These are phyloP conservation scores for Penicillium herquei DNA, from an alignment of 495 filamentous ascomycete species.

Conservation along the genomic window DNA sequence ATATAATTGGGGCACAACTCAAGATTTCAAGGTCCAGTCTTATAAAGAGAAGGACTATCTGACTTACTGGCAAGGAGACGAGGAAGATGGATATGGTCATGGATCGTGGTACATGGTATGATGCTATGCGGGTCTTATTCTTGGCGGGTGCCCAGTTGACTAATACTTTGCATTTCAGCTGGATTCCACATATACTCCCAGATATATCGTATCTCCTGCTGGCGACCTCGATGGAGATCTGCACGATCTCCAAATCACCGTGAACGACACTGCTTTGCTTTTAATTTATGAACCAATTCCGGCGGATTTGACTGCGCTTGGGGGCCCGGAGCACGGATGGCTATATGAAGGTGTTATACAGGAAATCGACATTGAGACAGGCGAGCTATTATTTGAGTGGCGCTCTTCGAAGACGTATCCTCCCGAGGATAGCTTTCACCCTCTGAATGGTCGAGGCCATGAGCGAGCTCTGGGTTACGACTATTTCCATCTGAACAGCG, in stretches of 20 bases:
- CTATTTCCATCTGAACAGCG: constrained; percentile 59
- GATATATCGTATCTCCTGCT: constrained; percentile 36
- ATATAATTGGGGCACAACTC: constrained; percentile 37
- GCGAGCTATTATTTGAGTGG: constrained; percentile 44
- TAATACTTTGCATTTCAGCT: constrained; percentile 27
- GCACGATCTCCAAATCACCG: constrained; percentile 48
- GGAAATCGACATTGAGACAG: constrained; percentile 43
- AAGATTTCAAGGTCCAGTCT: constrained; percentile 46
- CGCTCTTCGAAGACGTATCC: constrained; percentile 29
- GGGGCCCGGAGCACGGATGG: constrained; percentile 44
- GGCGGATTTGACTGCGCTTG: constrained; percentile 44
- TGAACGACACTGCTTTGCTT: constrained; percentile 49
- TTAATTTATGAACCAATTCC: constrained; percentile 49
- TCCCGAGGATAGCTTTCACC: constrained; percentile 21
- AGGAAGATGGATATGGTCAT: constrained; percentile 46
- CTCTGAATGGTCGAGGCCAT: constrained; percentile 19
- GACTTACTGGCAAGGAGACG: constrained; percentile 55
- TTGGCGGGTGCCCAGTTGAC: not conserved
- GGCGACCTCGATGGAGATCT: constrained; percentile 34
- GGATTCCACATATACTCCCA: constrained; percentile 44
- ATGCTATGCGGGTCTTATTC: not conserved
- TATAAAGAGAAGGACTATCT: constrained; percentile 47
- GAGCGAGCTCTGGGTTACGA: constrained; percentile 31
- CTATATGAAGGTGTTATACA: constrained; percentile 44
- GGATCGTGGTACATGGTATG: constrained; percentile 55